phyloP scores from a whole-genome alignment of 1,284 basidiomycete species.

The Cystobasidiaceae sp. region DNA sequence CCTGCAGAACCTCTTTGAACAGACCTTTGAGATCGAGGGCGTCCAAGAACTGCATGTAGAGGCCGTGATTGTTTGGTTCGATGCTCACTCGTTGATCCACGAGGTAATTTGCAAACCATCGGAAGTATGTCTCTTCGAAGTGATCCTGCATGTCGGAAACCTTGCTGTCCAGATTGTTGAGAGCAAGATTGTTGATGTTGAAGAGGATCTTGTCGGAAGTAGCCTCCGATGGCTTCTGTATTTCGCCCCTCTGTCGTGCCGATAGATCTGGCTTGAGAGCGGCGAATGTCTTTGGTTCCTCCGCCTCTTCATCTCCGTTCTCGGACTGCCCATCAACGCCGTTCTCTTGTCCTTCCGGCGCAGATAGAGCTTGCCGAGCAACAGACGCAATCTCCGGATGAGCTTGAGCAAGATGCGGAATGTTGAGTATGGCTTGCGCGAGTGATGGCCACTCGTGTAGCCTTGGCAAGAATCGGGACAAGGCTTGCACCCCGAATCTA shows the following conservation, averaged over 20 bases:
- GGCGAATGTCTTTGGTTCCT: constrained; percentile 49
- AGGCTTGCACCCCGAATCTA: constrained; percentile 89
- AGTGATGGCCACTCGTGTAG: constrained; percentile 90
- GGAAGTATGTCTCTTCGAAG: constrained; percentile 73
- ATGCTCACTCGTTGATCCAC: constrained; percentile 92
- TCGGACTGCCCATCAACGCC: constrained; percentile 46
- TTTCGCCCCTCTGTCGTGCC: constrained; percentile 47
- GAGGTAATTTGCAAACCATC: constrained; percentile 97
- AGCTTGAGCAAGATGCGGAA: constrained; percentile 78
- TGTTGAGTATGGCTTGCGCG: constrained; percentile 80
- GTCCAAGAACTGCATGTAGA: constrained; percentile 91
- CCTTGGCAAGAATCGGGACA: constrained; percentile 79
- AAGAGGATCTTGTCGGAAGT: constrained; percentile 92
- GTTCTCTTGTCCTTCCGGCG: constrained; percentile 52
- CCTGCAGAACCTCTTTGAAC: constrained; percentile 76
- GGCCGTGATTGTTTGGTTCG: constrained; percentile 93
- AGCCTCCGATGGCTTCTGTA: constrained; percentile 71
- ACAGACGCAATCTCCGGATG: constrained; percentile 76
- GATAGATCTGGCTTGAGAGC: constrained; percentile 50
- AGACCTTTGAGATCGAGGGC: constrained; percentile 62
- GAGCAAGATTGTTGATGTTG: constrained; percentile 96
- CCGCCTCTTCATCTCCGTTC: constrained; percentile 46
- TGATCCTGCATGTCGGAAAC: constrained; percentile 72
- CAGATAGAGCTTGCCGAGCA: constrained; percentile 62
- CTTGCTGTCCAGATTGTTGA: constrained; percentile 86